A percentile compares a stretch with the other conserved stretches of the same genome.
Conservation (phyloP, 441 rosid species). For the Macaranga tanarius region DNA sequence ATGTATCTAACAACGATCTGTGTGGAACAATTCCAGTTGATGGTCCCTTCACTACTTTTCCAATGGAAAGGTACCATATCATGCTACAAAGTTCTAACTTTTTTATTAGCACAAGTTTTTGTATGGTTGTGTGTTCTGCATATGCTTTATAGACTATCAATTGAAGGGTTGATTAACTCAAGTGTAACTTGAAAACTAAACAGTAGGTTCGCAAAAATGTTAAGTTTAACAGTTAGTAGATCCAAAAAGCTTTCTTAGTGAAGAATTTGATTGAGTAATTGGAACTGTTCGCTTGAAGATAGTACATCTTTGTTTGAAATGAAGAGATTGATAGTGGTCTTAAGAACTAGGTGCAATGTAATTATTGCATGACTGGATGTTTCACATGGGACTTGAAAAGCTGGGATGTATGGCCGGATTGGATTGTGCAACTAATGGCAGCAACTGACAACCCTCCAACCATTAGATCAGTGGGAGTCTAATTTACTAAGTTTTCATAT, state of each 20-base stretch:
- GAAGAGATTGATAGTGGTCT: background rate
- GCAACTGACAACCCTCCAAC: background rate
- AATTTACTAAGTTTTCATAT: background rate
- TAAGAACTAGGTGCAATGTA: background rate
- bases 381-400: background rate
- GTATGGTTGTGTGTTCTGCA: background rate
- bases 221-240: background rate
- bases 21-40: slow-evolving; percentile 81
- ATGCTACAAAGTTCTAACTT: background rate
- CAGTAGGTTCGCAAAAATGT: background rate
- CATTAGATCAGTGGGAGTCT: background rate
- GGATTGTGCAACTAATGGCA: too few relatives aligned
- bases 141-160: background rate
- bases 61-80: slow-evolving; percentile 50
- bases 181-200: background rate
- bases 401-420: background rate
- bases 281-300: background rate
- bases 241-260: background rate
- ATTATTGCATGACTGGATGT: background rate
- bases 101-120: background rate
- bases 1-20: slow-evolving; percentile 62
- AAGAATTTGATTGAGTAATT: background rate
- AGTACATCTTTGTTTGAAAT: too few relatives aligned
- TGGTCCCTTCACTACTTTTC: slow-evolving; percentile 61
- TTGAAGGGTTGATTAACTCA: background rate